These are phyloP conservation scores for Cadophora malorum DNA, from an alignment of 2,329 filamentous ascomycete species.

Conservation along the genomic window DNA sequence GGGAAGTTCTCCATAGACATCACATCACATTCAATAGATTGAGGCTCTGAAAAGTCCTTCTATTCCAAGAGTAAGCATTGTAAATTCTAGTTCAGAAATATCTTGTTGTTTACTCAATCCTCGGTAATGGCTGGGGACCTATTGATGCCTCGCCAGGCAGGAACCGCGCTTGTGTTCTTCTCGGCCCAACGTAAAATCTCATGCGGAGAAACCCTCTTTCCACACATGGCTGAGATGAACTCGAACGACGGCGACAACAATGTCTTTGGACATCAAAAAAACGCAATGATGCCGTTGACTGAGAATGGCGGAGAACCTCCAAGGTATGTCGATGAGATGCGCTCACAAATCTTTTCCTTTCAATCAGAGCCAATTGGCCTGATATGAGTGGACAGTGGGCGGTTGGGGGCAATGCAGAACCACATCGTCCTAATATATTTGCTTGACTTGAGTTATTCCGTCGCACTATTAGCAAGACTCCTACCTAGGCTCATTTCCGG, in stretches of 20 bases:
- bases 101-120: neutral
- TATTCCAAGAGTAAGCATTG: neutral
- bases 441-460: neutral
- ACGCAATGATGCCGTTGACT: constrained; percentile 8
- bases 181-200: constrained; percentile 7
- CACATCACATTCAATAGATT: no score
- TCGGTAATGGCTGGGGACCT: neutral
- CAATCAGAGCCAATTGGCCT: neutral
- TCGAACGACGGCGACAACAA: neutral
- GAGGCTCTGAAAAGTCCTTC: no score
- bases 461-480: neutral
- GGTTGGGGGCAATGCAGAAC: neutral
- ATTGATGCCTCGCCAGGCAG: constrained; percentile 11
- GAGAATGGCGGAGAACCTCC: neutral
- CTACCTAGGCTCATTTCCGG: neutral
- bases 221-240: constrained; percentile 6
- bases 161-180: constrained; percentile 9
- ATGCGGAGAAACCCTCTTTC: constrained; percentile 12
- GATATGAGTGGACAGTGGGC: neutral
- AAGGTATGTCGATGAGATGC: constrained; percentile 21
- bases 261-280: constrained; percentile 4
- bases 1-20: no score
- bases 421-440: neutral
- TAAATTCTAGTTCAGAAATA: neutral
- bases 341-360: neutral